Conservation (phyloP, 345 rosid species). For the Raphanus sativus region DNA sequence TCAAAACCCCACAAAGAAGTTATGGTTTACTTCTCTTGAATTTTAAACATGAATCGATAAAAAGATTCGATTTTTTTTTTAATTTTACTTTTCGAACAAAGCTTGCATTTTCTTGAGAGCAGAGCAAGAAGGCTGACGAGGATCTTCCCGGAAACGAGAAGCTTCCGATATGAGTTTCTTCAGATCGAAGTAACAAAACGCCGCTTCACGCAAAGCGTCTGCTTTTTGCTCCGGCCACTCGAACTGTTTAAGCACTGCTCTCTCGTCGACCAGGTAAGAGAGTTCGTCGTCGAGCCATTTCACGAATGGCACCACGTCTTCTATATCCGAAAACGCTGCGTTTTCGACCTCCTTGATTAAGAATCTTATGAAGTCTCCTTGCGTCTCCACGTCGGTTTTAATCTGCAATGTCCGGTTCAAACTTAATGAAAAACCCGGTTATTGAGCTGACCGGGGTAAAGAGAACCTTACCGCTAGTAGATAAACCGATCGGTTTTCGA, state of each 20-base stretch:
- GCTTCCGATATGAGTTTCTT: conserved; percentile 83
- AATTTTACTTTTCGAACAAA: conserved; percentile 73
- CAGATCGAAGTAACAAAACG: conserved; percentile 85
- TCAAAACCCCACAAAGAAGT: neutral
- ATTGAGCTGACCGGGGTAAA: conserved; percentile 28
- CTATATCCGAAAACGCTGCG: conserved; percentile 74
- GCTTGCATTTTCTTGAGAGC: conserved; percentile 95
- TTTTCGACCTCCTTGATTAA: conserved; percentile 85
- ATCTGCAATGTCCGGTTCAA: conserved; percentile 52
- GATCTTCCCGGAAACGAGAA: conserved; percentile 59
- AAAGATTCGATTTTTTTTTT: neutral
- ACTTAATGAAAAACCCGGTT: neutral
- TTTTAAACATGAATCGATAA: neutral
- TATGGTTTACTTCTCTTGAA: neutral
- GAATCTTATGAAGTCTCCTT: conserved; percentile 88
- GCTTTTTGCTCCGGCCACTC: conserved; percentile 97
- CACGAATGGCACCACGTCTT: conserved; percentile 93
- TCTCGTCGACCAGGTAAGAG: conserved; percentile 88
- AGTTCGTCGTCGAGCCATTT: conserved; percentile 98
- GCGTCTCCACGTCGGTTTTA: conserved; percentile 94
- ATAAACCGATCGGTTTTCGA: conserved; percentile 95
- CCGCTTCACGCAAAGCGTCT: conserved; percentile 87
- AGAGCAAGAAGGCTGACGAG: conserved; percentile 62
- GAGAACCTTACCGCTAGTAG: conserved; percentile 64
- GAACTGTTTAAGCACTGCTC: conserved; percentile 88